Evolutionary conservation across 148 eudicot genomes (phyloP).

Genomic region (Linanthus parryae): DNA sequence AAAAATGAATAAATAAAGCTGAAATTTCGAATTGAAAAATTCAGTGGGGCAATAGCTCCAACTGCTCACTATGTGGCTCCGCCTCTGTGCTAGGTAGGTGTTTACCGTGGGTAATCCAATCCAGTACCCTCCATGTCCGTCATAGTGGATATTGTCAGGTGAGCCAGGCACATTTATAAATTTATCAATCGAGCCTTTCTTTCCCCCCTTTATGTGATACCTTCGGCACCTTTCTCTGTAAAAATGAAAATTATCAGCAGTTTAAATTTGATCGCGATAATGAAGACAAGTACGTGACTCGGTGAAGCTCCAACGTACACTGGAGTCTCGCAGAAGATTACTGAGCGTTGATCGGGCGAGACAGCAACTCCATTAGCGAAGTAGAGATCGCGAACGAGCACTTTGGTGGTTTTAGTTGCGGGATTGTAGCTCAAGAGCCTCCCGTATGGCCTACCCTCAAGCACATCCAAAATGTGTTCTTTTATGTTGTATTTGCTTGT

Average conservation of each 20-base stretch:
- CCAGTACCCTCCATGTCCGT: constrained; percentile 62
- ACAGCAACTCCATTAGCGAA: constrained; percentile 69
- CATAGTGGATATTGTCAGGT: constrained; percentile 61
- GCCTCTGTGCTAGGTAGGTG: not conserved
- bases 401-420: constrained; percentile 36
- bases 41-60: too few species aligned
- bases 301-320: constrained; percentile 25
- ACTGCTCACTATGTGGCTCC: too few species aligned
- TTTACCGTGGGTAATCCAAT: constrained; percentile 51
- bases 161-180: constrained; percentile 56
- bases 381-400: constrained; percentile 53
- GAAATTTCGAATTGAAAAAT: too few species aligned
- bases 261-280: too few species aligned
- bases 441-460: constrained; percentile 62
- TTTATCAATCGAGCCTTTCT: constrained; percentile 32
- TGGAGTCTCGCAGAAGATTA: constrained; percentile 72
- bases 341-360: constrained; percentile 58
- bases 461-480: constrained; percentile 19
- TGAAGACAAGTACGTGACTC: too few species aligned
- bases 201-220: constrained; percentile 35
- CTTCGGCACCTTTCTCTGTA: constrained; percentile 46
- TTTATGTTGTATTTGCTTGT: constrained; percentile 39
- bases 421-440: constrained; percentile 68
- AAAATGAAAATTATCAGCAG: not conserved
- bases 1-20: too few species aligned